Evolutionary conservation across 2,329 filamentous ascomycete species (phyloP).

Genomic region (Lachnellula arida): DNA sequence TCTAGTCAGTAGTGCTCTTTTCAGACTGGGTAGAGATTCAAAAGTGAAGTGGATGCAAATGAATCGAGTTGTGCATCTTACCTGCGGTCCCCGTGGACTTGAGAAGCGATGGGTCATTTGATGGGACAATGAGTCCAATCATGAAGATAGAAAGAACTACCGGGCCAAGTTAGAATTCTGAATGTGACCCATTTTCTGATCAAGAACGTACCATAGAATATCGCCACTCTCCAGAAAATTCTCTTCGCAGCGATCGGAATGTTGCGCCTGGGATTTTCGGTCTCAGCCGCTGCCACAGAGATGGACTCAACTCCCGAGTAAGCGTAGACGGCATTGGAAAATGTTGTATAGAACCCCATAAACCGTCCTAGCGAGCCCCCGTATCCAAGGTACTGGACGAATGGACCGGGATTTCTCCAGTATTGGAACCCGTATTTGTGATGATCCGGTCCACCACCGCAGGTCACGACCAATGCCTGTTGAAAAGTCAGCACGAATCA

Average conservation of each 20-base stretch:
- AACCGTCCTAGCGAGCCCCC: slow-evolving; percentile 55
- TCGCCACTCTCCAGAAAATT: slow-evolving; percentile 50
- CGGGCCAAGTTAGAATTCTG: neutral
- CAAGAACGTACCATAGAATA: slow-evolving; percentile 41
- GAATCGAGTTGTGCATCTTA: slow-evolving; percentile 24
- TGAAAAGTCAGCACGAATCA: neutral
- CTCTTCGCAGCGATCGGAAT: slow-evolving; percentile 48
- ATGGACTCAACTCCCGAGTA: slow-evolving; percentile 49
- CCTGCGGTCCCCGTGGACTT: slow-evolving; percentile 39
- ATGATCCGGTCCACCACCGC: slow-evolving; percentile 56
- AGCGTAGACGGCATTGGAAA: slow-evolving; percentile 42
- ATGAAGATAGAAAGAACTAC: slow-evolving; percentile 36
- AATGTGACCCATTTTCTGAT: neutral
- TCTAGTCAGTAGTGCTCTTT: too few relatives aligned
- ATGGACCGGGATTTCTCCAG: slow-evolving; percentile 65
- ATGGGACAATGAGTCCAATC: slow-evolving; percentile 53
- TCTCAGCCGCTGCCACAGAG: slow-evolving; percentile 52
- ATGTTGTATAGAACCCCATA: slow-evolving; percentile 42
- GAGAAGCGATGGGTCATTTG: slow-evolving; percentile 44
- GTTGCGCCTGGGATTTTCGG: slow-evolving; percentile 46
- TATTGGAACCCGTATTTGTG: slow-evolving; percentile 61
- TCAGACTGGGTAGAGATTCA: too few relatives aligned
- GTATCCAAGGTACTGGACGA: slow-evolving; percentile 64
- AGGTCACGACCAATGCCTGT: slow-evolving; percentile 51
- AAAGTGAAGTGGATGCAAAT: too few relatives aligned